Evolutionary conservation across 306 rosid species (phyloP), one percentile per base, ranked within the genome.

Genomic region (Medicago ruthenica): DNA sequence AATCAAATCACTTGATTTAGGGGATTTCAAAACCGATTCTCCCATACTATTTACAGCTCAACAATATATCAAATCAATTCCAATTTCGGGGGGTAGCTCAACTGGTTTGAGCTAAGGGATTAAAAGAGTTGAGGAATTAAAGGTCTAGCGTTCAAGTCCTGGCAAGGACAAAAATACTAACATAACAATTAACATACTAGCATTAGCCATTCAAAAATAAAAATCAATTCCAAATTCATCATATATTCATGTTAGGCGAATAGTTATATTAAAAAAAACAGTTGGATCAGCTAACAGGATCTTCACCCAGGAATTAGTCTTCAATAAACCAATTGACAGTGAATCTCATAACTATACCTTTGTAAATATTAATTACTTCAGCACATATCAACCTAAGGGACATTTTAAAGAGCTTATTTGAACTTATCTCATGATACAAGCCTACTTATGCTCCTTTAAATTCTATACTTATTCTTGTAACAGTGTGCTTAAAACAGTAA

Each of bases 221-320:
- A 2, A 24, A 24, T 24, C 27, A 24, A 24, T 24, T 24, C 27
- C 27, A 80, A 61, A 40, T 16, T 22, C 31, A 54, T 31, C 18
- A 6, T 39, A 76, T 6, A 65, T 9, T 45, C 65, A 64, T 8
- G 67, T 58, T 31, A 68, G 58, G 27, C 27, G 2, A 24, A 24
- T 24, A 24, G 36, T 31, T 31, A 31, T 20, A 21, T 34, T 10
- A 3, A 40, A 71, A 22, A 42, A 27, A 55, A 16, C 5, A 57
- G 44, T 11, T 21, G 42, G 24, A 80, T 57, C 15, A 57, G 63
- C 74, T 41, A 63, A 55, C 7, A 13, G 61, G 66, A 65, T 44
- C 74, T 42, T 65, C 15, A 36, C 24, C 74, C 77, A 62, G 69
- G 37, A 67, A 74, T 34, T 21, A 74, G 17, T 69, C 72, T 66